These are phyloP conservation scores for Verticillium dahliae DNA, from an alignment of 2,329 filamentous ascomycete species.

Conservation along the genomic window DNA sequence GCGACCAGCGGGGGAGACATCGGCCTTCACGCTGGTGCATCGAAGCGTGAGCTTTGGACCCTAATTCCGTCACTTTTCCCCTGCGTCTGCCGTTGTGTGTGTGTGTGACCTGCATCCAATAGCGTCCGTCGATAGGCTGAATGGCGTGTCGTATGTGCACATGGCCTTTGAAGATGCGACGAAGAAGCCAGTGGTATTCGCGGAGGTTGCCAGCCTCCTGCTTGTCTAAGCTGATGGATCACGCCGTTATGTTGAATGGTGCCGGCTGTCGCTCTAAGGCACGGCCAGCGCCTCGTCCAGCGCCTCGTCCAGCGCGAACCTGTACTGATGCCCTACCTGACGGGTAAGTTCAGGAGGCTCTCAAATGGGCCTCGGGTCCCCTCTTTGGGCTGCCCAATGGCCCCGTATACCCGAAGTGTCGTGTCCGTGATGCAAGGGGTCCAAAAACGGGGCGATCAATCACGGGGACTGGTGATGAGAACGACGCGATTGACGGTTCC, in stretches of 20 bases:
- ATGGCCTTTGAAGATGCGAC: background rate
- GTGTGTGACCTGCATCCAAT: background rate
- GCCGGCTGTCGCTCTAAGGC: background rate
- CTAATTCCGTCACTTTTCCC: background rate
- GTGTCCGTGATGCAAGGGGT: background rate
- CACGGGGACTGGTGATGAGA: background rate
- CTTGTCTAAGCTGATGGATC: background rate
- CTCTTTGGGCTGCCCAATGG: background rate
- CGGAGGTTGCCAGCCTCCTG: background rate
- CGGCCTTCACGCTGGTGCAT: background rate
- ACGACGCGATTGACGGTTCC: background rate
- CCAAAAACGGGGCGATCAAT: background rate
- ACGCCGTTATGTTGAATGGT: background rate
- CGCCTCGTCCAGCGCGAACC: background rate
- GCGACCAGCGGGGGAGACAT: background rate
- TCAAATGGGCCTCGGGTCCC: background rate
- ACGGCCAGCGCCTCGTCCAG: background rate
- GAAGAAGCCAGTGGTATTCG: background rate
- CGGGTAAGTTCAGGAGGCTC: background rate
- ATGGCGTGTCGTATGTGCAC: background rate
- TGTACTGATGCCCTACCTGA: background rate
- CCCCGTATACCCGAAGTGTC: background rate
- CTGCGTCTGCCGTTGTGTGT: background rate
- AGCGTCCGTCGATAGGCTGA: background rate
- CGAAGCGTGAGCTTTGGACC: background rate